phyloP scores from a whole-genome alignment of 345 rosid genomes.

The Lepidium africanum region DNA sequence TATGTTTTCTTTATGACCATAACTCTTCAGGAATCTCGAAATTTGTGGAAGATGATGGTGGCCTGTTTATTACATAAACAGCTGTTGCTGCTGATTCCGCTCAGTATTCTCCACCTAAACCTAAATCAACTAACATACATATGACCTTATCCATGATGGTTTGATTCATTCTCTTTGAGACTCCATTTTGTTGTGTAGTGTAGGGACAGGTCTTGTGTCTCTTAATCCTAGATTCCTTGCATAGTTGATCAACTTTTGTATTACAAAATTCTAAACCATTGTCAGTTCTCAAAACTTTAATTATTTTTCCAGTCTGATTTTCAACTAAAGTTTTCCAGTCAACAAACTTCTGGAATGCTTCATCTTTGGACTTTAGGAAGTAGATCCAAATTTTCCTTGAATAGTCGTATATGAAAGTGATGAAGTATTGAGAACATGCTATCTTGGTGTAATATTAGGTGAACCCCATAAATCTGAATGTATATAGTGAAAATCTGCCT shows the following conservation, averaged over 20 bases:
- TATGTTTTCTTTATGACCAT: neutral
- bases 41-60: neutral
- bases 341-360: too few species aligned
- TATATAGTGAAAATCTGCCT: too few species aligned
- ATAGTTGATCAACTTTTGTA: neutral
- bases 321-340: too few species aligned
- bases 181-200: neutral
- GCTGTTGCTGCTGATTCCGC: neutral
- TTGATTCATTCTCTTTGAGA: neutral
- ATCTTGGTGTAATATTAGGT: too few species aligned
- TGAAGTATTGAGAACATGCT: too few species aligned
- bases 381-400: too few species aligned
- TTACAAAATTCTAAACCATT: neutral
- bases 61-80: neutral
- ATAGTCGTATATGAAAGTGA: too few species aligned
- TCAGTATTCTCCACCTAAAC: neutral
- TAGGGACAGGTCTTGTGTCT: neutral
- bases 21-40: neutral
- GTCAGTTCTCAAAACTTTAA: neutral
- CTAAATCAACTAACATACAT: neutral
- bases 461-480: too few species aligned
- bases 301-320: too few species aligned
- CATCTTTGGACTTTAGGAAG: too few species aligned
- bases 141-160: neutral
- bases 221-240: neutral